Percentiles rank a stretch among this genome's conserved stretches.
These are phyloP conservation scores for Torrubiella hemipterigena DNA, from an alignment of 2,329 filamentous ascomycete species.

Conservation along the genomic window DNA sequence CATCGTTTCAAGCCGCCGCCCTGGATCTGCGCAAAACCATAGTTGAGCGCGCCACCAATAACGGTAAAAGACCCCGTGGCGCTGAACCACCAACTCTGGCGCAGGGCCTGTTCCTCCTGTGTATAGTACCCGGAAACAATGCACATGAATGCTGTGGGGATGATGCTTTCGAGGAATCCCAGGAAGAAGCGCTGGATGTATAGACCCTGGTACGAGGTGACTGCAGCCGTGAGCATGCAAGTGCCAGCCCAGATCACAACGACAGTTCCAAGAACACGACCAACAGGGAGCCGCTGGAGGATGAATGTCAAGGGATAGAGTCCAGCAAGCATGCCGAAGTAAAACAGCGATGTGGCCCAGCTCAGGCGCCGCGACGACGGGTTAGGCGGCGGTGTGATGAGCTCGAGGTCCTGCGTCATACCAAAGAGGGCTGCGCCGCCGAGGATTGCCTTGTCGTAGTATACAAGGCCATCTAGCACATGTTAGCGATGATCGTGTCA, in stretches of 20 bases:
- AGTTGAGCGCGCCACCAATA: conserved; percentile 52
- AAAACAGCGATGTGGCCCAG: conserved; percentile 71
- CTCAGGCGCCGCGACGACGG: conserved; percentile 48
- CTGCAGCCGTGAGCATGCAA: conserved; percentile 57
- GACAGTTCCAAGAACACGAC: conserved; percentile 49
- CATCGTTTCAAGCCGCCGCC: conserved; percentile 43
- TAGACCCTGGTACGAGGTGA: conserved; percentile 50
- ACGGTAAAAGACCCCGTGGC: conserved; percentile 47
- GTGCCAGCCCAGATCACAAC: conserved; percentile 55
- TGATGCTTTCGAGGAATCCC: conserved; percentile 49
- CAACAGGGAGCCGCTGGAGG: conserved; percentile 54
- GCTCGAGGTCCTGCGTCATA: conserved; percentile 57
- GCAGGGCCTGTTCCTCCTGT: conserved; percentile 49
- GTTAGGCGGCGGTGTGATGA: conserved; percentile 32
- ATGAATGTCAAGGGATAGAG: conserved; percentile 63
- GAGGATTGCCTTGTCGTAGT: conserved; percentile 53
- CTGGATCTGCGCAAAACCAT: conserved; percentile 52
- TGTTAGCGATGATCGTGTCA: background rate
- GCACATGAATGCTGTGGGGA: conserved; percentile 56
- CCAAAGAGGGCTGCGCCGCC: conserved; percentile 63
- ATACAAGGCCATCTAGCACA: conserved; percentile 24
- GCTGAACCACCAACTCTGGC: conserved; percentile 59
- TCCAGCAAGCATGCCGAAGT: conserved; percentile 67
- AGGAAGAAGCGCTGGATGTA: conserved; percentile 56
- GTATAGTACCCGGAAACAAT: conserved; percentile 53